Evolutionary conservation across 106 monocot genomes (phyloP).

Genomic region (Platanthera zijinensis): DNA sequence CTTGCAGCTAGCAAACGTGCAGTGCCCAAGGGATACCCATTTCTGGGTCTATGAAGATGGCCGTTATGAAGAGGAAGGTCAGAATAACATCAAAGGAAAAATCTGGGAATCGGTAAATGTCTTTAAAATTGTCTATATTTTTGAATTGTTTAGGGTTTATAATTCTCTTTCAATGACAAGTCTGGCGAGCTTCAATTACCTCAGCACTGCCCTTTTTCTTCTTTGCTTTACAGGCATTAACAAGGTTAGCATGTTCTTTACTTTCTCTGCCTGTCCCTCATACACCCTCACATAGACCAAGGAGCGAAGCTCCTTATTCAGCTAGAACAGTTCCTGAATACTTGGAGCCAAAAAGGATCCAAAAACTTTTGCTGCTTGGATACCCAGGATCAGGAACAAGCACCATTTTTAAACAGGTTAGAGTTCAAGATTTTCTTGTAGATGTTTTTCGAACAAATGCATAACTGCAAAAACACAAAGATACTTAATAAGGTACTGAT

Average conservation of each 20-base stretch:
- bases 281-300: conserved; percentile 22
- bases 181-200: not conserved
- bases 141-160: not conserved
- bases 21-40: conserved; percentile 87
- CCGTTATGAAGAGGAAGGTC: conserved; percentile 87
- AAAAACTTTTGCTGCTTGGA: conserved; percentile 85
- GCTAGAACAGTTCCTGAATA: conserved; percentile 69
- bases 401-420: conserved; percentile 92
- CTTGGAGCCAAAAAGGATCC: conserved; percentile 68
- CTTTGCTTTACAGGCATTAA: conserved; percentile 43
- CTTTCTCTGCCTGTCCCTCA: conserved; percentile 80
- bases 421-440: not conserved
- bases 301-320: conserved; percentile 46
- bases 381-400: conserved; percentile 77
- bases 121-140: not conserved
- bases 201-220: not conserved
- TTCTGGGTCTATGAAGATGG: conserved; percentile 98
- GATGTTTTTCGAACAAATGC: not conserved
- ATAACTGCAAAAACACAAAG: not conserved
- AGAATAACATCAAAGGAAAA: conserved; percentile 87
- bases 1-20: conserved; percentile 75
- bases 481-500: not conserved
- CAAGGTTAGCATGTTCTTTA: conserved; percentile 60
- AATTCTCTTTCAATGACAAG: not conserved
- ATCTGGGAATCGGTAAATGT: conserved; percentile 77